Conservation (phyloP, 257 asterid genomes). For the Solanum neorickii region DNA sequence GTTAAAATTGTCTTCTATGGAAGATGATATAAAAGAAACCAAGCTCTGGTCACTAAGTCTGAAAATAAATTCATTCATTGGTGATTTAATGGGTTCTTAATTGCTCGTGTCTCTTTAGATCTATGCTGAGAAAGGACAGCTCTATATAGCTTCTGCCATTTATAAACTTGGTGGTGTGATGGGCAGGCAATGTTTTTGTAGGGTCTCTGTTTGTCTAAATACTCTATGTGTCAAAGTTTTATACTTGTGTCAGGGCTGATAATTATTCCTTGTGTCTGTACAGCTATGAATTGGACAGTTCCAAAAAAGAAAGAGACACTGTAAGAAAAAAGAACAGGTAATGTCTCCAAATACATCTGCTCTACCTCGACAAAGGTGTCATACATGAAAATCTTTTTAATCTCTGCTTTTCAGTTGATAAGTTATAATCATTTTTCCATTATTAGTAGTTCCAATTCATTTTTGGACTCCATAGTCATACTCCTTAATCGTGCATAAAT, state of each 20-base stretch:
- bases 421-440: background rate
- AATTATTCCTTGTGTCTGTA: background rate
- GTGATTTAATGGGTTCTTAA: background rate
- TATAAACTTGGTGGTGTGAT: background rate
- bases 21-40: background rate
- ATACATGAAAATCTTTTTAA: background rate
- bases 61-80: background rate
- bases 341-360: background rate
- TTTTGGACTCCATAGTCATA: background rate
- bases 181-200: background rate
- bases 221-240: background rate
- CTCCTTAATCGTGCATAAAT: background rate
- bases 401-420: background rate
- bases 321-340: conserved; percentile 62
- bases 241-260: background rate
- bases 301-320: conserved; percentile 48
- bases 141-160: background rate
- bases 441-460: background rate
- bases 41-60: background rate
- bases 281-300: conserved; percentile 72
- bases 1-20: background rate
- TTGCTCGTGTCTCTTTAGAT: background rate
- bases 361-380: background rate
- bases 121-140: background rate
- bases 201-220: background rate